Conservation (phyloP, 2,329 filamentous ascomycete genomes). For the Hymenoscyphus occultus region DNA sequence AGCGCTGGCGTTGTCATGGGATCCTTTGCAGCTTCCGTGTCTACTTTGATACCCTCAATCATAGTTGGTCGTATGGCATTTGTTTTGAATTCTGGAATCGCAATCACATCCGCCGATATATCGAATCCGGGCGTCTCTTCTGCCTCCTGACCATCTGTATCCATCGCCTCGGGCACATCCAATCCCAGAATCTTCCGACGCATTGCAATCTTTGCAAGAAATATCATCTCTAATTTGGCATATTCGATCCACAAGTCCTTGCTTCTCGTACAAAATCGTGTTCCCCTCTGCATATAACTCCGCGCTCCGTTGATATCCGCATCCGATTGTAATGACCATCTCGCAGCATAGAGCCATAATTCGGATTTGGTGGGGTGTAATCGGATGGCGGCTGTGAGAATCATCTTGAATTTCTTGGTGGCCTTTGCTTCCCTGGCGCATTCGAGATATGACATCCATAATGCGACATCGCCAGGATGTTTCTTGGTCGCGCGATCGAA, state of each 20-base stretch:
- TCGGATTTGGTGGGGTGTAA: conserved; percentile 81
- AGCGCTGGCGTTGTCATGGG: conserved; percentile 68
- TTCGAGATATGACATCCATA: conserved; percentile 90
- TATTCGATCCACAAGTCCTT: conserved; percentile 84
- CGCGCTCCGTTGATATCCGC: conserved; percentile 86
- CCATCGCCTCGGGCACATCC: conserved; percentile 48
- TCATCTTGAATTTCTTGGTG: conserved; percentile 61
- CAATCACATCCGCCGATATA: conserved; percentile 50
- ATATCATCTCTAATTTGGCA: conserved; percentile 86
- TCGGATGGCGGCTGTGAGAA: conserved; percentile 68
- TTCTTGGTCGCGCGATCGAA: conserved; percentile 82
- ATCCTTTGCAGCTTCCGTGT: conserved; percentile 37
- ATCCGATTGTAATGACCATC: conserved; percentile 71
- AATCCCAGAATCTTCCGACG: conserved; percentile 67
- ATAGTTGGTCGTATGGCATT: conserved; percentile 45
- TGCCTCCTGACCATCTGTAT: conserved; percentile 32
- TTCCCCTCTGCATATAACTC: conserved; percentile 82
- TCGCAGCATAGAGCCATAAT: conserved; percentile 82
- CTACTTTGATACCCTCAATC: conserved; percentile 54
- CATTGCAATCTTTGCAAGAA: conserved; percentile 76
- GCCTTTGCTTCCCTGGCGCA: conserved; percentile 70
- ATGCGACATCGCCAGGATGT: conserved; percentile 73
- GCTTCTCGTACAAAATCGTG: conserved; percentile 81
- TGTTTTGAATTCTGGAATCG: conserved; percentile 50
- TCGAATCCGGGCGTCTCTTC: conserved; percentile 25